Evolutionary conservation across 2,329 filamentous ascomycete species (phyloP).

Genomic region (Plenodomus tracheiphilus): DNA sequence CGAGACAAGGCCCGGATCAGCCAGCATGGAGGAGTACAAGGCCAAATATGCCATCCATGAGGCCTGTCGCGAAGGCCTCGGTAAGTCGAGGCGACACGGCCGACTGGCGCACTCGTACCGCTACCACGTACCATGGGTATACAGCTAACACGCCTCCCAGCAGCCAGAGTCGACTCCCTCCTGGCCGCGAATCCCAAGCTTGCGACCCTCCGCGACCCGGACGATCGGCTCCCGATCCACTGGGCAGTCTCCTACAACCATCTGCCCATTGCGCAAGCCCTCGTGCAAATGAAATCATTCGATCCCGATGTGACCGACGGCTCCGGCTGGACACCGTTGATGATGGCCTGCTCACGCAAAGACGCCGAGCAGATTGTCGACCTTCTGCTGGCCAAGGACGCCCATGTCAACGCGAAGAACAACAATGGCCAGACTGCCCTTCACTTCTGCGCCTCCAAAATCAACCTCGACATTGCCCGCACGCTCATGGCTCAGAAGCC

Average conservation of each 20-base stretch:
- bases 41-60: conserved; percentile 83
- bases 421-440: conserved; percentile 77
- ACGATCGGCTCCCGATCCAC: conserved; percentile 88
- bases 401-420: conserved; percentile 75
- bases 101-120: too few species aligned
- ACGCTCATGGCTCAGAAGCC: conserved; percentile 71
- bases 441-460: conserved; percentile 90
- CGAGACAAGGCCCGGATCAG: not conserved
- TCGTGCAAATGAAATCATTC: conserved; percentile 72
- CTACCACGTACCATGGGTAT: too few species aligned
- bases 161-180: conserved; percentile 71
- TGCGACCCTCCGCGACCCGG: conserved; percentile 73
- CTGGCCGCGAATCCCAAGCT: conserved; percentile 79
- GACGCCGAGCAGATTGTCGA: conserved; percentile 71
- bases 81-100: conserved; percentile 55
- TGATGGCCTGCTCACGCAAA: conserved; percentile 77
- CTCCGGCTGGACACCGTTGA: conserved; percentile 80
- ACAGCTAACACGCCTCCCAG: conserved; percentile 65
- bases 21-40: conserved; percentile 34
- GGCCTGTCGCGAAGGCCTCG: conserved; percentile 80
- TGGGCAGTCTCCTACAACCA: conserved; percentile 90
- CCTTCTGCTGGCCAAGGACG: conserved; percentile 68
- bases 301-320: conserved; percentile 83
- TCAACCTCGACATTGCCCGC: conserved; percentile 78
- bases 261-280: conserved; percentile 70